phyloP scores from a whole-genome alignment of 768 basidiomycete species.

The Trametes coccinea region DNA sequence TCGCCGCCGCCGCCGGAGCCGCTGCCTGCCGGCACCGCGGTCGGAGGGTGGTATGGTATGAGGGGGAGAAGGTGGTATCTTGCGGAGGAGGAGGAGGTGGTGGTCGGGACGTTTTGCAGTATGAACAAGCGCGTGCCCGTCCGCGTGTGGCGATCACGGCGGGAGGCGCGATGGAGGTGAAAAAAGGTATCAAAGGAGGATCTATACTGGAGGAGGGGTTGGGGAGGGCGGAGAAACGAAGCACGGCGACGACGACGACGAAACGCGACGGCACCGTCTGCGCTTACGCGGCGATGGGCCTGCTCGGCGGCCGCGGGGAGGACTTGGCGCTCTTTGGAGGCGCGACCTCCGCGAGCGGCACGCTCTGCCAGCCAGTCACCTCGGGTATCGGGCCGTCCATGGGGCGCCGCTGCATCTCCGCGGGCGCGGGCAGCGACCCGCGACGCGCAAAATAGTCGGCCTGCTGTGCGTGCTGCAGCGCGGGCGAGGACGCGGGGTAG shows the following conservation, averaged over 20 bases:
- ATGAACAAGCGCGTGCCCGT: conserved; percentile 23
- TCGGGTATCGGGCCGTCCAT: conserved; percentile 30
- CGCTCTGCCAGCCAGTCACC: conserved; percentile 39
- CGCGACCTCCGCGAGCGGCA: conserved; percentile 32
- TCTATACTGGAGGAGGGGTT: conserved; percentile 13
- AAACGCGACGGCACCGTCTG: neutral
- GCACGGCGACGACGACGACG: neutral
- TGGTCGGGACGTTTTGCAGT: conserved; percentile 15
- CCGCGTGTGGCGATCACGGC: conserved; percentile 2
- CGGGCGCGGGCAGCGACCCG: conserved; percentile 25
- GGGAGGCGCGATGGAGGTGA: conserved; percentile 4
- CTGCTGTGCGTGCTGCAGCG: conserved; percentile 18
- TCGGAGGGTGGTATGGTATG: conserved; percentile 16
- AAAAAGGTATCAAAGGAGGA: conserved; percentile 8
- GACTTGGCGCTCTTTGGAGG: conserved; percentile 26
- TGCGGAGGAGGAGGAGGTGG: neutral
- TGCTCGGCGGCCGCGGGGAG: conserved; percentile 23
- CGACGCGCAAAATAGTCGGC: conserved; percentile 31
- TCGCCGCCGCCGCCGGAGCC: conserved; percentile 9
- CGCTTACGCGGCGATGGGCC: conserved; percentile 29
- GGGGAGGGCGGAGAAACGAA: neutral
- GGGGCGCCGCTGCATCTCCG: conserved; percentile 20
- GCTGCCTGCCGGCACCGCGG: conserved; percentile 11
- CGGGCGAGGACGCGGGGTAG: conserved; percentile 21
- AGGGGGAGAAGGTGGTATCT: conserved; percentile 19